phyloP scores from a whole-genome alignment of 1,284 basidiomycete genomes.

The Microbotryum scabiosae region DNA sequence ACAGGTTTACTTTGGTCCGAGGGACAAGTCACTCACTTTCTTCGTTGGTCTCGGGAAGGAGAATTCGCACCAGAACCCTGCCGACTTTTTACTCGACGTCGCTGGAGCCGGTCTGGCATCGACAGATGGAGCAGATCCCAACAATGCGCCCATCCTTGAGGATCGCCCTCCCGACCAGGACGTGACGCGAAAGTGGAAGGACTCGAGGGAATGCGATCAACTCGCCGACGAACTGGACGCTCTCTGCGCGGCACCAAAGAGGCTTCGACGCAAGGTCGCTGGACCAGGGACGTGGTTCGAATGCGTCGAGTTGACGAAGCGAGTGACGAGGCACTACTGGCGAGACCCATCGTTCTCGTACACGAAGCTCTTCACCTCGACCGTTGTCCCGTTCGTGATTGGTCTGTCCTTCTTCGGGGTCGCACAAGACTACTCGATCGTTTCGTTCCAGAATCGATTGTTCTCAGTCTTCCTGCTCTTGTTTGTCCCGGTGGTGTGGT shows the following conservation, averaged over 20 bases:
- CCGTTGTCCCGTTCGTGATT: conserved; percentile 43
- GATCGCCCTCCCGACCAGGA: conserved; percentile 6
- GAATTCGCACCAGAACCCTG: conserved; percentile 24
- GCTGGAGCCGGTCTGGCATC: conserved; percentile 56
- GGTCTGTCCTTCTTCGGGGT: conserved; percentile 56
- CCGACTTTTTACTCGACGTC: conserved; percentile 41
- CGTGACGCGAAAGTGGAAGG: conserved; percentile 10
- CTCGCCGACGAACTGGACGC: conserved; percentile 43
- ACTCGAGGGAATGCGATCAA: conserved; percentile 37
- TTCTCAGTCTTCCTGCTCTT: conserved; percentile 52
- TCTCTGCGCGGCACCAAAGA: conserved; percentile 26
- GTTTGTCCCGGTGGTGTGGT: conserved; percentile 10
- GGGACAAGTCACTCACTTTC: conserved; percentile 62
- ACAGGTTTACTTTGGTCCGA: conserved; percentile 52
- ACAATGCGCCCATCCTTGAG: not conserved
- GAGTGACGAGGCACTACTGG: conserved; percentile 53
- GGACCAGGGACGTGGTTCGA: conserved; percentile 47
- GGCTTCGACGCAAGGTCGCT: not conserved
- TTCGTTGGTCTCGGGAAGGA: conserved; percentile 58
- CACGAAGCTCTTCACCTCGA: conserved; percentile 54
- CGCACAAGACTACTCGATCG: conserved; percentile 49
- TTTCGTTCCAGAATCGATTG: conserved; percentile 71
- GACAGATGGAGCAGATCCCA: conserved; percentile 35
- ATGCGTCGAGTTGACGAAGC: conserved; percentile 50
- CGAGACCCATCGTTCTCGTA: conserved; percentile 64